A percentile compares a stretch with the other conserved stretches of the same genome.
Conservation (phyloP, 2,329 filamentous ascomycete genomes). For the Pyrenochaeta sp. region DNA sequence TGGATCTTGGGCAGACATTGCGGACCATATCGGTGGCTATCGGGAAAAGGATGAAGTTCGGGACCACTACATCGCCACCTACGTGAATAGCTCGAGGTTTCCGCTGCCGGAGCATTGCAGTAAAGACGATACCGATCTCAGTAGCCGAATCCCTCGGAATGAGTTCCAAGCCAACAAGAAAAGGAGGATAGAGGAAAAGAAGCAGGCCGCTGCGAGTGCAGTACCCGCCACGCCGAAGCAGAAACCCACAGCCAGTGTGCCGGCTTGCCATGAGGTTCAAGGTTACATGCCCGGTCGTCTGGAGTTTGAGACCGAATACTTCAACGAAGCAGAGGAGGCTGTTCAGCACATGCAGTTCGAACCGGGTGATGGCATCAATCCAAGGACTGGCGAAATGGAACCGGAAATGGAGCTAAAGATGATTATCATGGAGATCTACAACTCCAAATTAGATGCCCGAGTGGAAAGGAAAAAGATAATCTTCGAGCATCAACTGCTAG, state of each 20-base stretch:
- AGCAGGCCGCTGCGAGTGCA: constrained; percentile 85
- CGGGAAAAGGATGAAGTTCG: constrained; percentile 94
- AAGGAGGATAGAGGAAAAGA: constrained; percentile 87
- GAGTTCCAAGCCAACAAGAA: constrained; percentile 95
- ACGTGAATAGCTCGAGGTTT: constrained; percentile 82
- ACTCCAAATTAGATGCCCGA: constrained; percentile 85
- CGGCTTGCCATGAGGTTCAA: constrained; percentile 96
- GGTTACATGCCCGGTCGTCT: constrained; percentile 98
- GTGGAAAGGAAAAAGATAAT: constrained; percentile 96
- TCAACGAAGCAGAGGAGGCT: constrained; percentile 97
- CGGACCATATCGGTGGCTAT: constrained; percentile 96
- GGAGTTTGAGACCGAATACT: constrained; percentile 97
- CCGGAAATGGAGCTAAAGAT: constrained; percentile 98
- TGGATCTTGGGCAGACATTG: constrained; percentile 97
- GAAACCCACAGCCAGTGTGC: constrained; percentile 94
- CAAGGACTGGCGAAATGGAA: constrained; percentile 82
- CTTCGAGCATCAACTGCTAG: constrained; percentile 91
- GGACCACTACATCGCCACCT: constrained; percentile 90
- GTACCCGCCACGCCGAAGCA: constrained; percentile 87
- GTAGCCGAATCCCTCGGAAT: constrained; percentile 83
- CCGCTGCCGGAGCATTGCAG: constrained; percentile 87
- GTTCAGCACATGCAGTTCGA: constrained; percentile 99
- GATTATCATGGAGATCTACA: constrained; percentile 98
- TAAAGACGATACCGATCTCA: constrained; percentile 79
- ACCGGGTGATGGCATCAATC: constrained; percentile 90